Evolutionary conservation across 2,329 filamentous ascomycete species (phyloP).

Genomic region (Trichoderma sp.): DNA sequence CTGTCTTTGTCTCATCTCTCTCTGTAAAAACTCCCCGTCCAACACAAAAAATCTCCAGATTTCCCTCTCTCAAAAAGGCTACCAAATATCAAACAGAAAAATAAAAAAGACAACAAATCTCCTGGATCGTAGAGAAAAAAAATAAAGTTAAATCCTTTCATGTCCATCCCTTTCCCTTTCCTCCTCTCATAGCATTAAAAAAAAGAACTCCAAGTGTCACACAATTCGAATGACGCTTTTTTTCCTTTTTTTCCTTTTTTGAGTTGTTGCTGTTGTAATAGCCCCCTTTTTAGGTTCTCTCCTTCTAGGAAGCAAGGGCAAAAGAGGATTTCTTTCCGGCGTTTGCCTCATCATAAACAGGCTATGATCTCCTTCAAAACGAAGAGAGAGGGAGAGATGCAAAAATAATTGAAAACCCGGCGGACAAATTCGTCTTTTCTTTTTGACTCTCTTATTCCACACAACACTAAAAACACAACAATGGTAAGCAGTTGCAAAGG

Average conservation of each 20-base stretch:
- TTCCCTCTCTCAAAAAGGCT: background rate
- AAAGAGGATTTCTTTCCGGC: background rate
- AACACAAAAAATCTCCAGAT: background rate
- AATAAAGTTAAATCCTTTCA: background rate
- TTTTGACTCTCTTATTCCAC: conserved; percentile 2
- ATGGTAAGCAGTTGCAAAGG: conserved; percentile 14
- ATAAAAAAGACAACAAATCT: background rate
- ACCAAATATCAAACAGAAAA: background rate
- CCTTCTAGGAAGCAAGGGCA: background rate
- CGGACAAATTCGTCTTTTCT: background rate
- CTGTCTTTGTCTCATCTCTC: background rate
- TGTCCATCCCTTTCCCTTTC: background rate
- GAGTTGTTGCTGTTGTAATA: background rate
- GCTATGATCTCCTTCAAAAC: background rate
- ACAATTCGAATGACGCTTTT: background rate
- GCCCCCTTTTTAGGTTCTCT: background rate
- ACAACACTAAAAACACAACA: conserved; percentile 4
- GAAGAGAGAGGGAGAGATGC: background rate
- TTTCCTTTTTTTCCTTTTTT: background rate
- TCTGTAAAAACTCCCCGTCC: background rate
- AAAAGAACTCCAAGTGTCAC: background rate
- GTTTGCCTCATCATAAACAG: background rate
- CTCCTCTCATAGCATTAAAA: background rate
- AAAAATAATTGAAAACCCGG: background rate
- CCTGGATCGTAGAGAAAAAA: background rate